A percentile compares a stretch with the other conserved stretches of the same genome.
Evolutionary conservation across 1,139 yeast species (phyloP).

Genomic region (Zygosaccharomyces sapae): DNA sequence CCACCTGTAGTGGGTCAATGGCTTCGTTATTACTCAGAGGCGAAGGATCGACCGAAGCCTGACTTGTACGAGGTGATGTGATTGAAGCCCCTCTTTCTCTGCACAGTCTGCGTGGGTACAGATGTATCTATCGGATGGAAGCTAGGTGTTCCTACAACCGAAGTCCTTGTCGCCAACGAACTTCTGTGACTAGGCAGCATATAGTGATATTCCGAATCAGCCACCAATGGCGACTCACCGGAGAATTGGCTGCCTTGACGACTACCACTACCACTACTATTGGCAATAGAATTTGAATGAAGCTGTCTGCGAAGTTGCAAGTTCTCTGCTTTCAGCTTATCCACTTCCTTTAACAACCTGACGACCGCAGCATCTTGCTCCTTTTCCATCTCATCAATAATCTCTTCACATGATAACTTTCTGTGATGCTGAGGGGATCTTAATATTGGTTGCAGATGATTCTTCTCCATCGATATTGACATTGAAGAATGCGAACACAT

Average conservation of each 20-base stretch:
- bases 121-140: conserved; percentile 19
- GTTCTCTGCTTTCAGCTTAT: conserved; percentile 50
- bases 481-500: neutral
- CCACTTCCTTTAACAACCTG: conserved; percentile 54
- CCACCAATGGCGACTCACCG: neutral
- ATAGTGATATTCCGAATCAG: conserved; percentile 7
- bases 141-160: conserved; percentile 8
- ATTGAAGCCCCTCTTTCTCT: conserved; percentile 21
- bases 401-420: conserved; percentile 40
- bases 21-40: conserved; percentile 6
- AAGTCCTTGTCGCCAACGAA: conserved; percentile 11
- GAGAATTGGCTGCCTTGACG: neutral
- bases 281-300: neutral
- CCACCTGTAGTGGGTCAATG: conserved; percentile 13
- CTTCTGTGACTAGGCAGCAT: conserved; percentile 7
- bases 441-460: conserved; percentile 13
- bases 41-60: conserved; percentile 6
- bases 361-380: conserved; percentile 67
- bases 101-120: conserved; percentile 17
- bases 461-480: conserved; percentile 3
- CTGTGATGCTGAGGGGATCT: conserved; percentile 14
- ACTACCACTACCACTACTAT: too few species aligned
- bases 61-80: conserved; percentile 9
- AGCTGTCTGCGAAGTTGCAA: conserved; percentile 21
- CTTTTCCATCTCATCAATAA: conserved; percentile 60